A percentile compares a stretch with the other conserved stretches of the same genome.
Evolutionary conservation across 1,284 basidiomycete species (phyloP).

Genomic region (Naganishia albida): DNA sequence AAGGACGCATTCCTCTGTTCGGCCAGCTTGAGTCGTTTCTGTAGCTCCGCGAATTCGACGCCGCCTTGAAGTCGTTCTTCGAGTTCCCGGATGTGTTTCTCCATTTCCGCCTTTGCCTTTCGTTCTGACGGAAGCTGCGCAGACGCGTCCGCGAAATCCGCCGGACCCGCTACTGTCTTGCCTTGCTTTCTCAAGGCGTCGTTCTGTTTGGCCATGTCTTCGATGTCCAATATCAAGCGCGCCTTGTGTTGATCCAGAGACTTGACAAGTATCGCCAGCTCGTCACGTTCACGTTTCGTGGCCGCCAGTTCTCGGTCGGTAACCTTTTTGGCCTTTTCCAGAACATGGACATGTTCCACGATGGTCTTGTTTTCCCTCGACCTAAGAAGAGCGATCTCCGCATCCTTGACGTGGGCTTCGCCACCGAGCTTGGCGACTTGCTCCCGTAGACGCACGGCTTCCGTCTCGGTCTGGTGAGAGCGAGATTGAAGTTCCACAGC

Average conservation of each 20-base stretch:
- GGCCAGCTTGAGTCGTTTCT: slow-evolving; percentile 65
- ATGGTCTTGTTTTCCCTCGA: slow-evolving; percentile 88
- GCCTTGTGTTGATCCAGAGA: slow-evolving; percentile 52
- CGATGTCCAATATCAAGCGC: slow-evolving; percentile 75
- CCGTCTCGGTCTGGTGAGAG: slow-evolving; percentile 66
- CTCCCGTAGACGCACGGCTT: slow-evolving; percentile 63
- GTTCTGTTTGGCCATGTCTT: slow-evolving; percentile 76
- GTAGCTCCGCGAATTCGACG: slow-evolving; percentile 48
- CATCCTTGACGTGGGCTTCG: slow-evolving; percentile 78
- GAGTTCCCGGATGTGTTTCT: slow-evolving; percentile 3
- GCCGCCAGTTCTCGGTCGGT: slow-evolving; percentile 89
- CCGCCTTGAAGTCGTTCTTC: slow-evolving; percentile 13
- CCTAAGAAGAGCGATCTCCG: slow-evolving; percentile 80
- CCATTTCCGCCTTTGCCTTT: not conserved
- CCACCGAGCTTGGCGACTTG: slow-evolving; percentile 74
- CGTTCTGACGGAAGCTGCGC: not conserved
- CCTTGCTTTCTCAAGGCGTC: slow-evolving; percentile 71
- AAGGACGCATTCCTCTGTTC: slow-evolving; percentile 65
- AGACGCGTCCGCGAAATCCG: slow-evolving; percentile 63
- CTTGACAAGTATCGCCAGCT: slow-evolving; percentile 47
- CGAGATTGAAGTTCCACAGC: slow-evolving; percentile 69
- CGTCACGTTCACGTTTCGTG: slow-evolving; percentile 49
- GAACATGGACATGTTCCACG: slow-evolving; percentile 96
- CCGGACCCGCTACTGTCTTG: slow-evolving; percentile 47
- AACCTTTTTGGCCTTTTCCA: slow-evolving; percentile 94